Evolutionary conservation across 768 basidiomycete genomes (phyloP).

Genomic region (Xerocomellus amylosporus): DNA sequence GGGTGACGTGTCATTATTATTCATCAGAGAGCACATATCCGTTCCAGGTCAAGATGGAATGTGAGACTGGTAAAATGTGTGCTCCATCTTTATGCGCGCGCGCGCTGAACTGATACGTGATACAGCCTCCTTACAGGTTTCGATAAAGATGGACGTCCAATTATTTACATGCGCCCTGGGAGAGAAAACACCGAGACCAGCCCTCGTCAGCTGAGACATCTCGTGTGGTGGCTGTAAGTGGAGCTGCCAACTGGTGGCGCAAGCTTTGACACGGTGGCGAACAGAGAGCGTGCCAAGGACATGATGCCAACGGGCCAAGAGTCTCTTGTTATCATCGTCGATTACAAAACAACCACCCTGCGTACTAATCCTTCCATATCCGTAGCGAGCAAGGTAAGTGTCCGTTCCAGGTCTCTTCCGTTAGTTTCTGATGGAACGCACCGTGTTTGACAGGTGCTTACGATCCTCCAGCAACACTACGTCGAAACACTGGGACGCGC

Average conservation of each 20-base stretch:
- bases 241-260: neutral
- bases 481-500: constrained; percentile 85
- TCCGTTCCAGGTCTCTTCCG: neutral
- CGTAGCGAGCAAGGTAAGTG: constrained; percentile 67
- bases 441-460: constrained; percentile 48
- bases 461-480: constrained; percentile 85
- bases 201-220: constrained; percentile 77
- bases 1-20: neutral
- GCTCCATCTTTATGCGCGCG: constrained; percentile 19
- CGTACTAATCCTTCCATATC: constrained; percentile 83
- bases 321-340: constrained; percentile 77
- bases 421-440: neutral
- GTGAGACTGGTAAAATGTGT: constrained; percentile 86
- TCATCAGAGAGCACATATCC: neutral
- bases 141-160: constrained; percentile 82
- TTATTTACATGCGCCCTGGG: constrained; percentile 86
- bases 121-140: constrained; percentile 78
- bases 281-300: constrained; percentile 85
- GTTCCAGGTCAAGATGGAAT: constrained; percentile 64
- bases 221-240: constrained; percentile 82
- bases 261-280: constrained; percentile 7
- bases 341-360: constrained; percentile 80
- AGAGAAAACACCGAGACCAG: constrained; percentile 79
- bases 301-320: constrained; percentile 85
- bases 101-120: neutral